Evolutionary conservation across 176 grass and related monocot species (phyloP).

Genomic region (Phyllostachys edulis): DNA sequence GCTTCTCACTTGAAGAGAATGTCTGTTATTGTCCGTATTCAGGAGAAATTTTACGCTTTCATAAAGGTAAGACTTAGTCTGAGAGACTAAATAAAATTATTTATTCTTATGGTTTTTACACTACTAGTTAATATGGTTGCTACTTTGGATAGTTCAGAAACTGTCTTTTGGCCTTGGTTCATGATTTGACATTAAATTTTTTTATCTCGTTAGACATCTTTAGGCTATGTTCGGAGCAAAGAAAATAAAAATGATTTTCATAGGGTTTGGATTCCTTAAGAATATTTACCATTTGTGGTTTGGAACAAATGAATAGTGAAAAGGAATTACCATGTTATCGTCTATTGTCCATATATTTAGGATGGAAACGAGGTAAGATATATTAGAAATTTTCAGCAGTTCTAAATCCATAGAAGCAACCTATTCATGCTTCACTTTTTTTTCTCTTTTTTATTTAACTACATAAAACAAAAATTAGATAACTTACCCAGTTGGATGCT

Average conservation of each 20-base stretch:
- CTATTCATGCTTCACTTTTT: background rate
- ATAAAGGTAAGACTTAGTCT: conserved; percentile 65
- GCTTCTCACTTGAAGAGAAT: conserved; percentile 99
- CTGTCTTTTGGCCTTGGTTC: background rate
- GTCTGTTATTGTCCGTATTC: conserved; percentile 84
- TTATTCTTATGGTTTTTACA: background rate
- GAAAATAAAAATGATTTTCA: background rate
- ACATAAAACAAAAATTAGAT: background rate
- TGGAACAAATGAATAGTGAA: background rate
- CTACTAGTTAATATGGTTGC: background rate
- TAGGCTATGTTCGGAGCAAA: background rate
- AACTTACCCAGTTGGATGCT: background rate
- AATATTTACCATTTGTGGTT: conserved; percentile 3
- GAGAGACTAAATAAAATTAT: conserved; percentile 27
- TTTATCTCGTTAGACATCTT: background rate
- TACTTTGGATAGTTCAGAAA: conserved; percentile 17
- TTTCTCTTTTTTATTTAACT: conserved; percentile 3
- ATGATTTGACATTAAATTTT: background rate
- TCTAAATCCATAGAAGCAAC: background rate
- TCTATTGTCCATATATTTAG: background rate
- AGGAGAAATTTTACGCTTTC: conserved; percentile 90
- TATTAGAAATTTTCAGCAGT: background rate
- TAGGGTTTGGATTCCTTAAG: background rate
- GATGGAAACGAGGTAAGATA: background rate
- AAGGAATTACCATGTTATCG: background rate